Percentiles rank a stretch among this genome's conserved stretches.
phyloP scores from a whole-genome alignment of 192 early-diverging fungal genomes.

The Pilobolus umbonatus region DNA sequence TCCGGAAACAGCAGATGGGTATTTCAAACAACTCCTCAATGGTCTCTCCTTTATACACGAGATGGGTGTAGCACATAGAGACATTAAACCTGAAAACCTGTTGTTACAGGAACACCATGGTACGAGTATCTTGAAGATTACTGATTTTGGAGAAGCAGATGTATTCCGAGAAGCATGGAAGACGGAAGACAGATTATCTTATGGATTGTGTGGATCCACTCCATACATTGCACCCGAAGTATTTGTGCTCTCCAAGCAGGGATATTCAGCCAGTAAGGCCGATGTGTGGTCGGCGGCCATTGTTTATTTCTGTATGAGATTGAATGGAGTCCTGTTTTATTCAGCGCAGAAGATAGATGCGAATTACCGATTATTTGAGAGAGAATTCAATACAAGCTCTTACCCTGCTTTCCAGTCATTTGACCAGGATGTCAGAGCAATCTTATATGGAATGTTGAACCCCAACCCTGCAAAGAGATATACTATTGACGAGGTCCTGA shows the following conservation, averaged over 20 bases:
- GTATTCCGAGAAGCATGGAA: slow-evolving; percentile 72
- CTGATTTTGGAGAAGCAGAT: slow-evolving; percentile 96
- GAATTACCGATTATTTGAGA: slow-evolving; percentile 41
- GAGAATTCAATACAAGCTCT: background rate
- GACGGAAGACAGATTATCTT: slow-evolving; percentile 58
- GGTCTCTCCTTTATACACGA: slow-evolving; percentile 90
- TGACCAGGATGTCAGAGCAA: background rate
- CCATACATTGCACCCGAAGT: slow-evolving; percentile 96
- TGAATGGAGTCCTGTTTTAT: slow-evolving; percentile 65
- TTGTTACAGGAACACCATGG: slow-evolving; percentile 67
- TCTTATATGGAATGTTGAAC: slow-evolving; percentile 34
- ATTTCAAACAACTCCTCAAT: slow-evolving; percentile 86
- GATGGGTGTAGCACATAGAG: slow-evolving; percentile 95
- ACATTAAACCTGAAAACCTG: slow-evolving; percentile 84
- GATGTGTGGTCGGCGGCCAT: slow-evolving; percentile 93
- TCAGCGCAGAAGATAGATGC: slow-evolving; percentile 56
- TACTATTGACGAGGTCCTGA: slow-evolving; percentile 29
- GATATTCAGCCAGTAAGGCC: slow-evolving; percentile 82
- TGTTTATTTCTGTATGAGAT: slow-evolving; percentile 80
- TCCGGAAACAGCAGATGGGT: slow-evolving; percentile 80
- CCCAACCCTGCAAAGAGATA: slow-evolving; percentile 36
- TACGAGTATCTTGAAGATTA: slow-evolving; percentile 78
- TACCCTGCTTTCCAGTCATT: slow-evolving; percentile 7
- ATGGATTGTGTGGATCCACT: slow-evolving; percentile 85
- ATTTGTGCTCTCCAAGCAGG: slow-evolving; percentile 50